These are phyloP conservation scores for Eucalyptus guilfoylei DNA, from an alignment of 345 rosid species.

Conservation along the genomic window DNA sequence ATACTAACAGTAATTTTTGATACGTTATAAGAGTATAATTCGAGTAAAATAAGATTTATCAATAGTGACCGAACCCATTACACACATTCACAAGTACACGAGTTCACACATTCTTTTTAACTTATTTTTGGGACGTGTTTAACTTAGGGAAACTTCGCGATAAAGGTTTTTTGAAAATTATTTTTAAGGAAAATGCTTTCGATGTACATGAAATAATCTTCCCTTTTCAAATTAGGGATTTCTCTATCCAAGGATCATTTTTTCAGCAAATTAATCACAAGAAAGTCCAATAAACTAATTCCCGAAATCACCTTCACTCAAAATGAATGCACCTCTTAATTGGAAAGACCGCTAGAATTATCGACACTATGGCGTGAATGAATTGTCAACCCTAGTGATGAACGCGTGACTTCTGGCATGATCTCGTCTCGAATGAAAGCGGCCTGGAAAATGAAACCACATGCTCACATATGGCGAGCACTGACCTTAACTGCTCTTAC, in stretches of 20 bases:
- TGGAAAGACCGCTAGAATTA: background rate
- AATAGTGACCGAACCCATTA: background rate
- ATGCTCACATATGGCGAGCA: background rate
- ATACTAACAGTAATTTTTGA: background rate
- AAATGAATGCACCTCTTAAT: background rate
- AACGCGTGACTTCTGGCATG: background rate
- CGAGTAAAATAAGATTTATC: background rate
- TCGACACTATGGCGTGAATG: background rate
- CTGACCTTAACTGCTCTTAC: background rate
- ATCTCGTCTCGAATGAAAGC: background rate
- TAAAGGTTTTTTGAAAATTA: too few relatives aligned
- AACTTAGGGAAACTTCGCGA: fast-evolving
- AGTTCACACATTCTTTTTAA: background rate
- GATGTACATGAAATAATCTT: background rate
- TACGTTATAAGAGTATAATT: background rate
- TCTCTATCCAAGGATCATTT: background rate
- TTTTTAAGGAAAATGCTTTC: too few relatives aligned
- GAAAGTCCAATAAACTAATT: background rate
- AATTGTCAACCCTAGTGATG: background rate
- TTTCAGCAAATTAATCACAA: background rate
- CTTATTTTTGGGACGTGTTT: background rate
- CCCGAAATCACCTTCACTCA: background rate
- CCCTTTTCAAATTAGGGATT: background rate
- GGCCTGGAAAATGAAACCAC: background rate
- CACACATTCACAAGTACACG: background rate